Evolutionary conservation across 768 basidiomycete species (phyloP), one percentile per base, ranked within the genome.

Genomic region (Strobilomyces confusus): DNA sequence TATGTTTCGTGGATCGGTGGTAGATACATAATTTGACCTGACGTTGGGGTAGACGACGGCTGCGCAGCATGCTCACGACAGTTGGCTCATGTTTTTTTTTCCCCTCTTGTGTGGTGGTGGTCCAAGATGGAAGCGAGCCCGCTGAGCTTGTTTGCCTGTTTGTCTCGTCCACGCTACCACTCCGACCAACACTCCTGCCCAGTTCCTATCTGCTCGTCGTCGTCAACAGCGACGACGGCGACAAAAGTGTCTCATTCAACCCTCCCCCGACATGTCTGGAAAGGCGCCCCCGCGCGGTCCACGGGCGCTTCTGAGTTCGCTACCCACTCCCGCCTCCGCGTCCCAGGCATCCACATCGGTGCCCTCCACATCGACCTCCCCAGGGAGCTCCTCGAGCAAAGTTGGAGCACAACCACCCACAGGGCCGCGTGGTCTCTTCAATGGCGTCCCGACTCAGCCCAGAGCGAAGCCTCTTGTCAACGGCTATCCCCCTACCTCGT

Each of bases 221-320:
- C 65, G 58, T 62, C 57, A 52, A 49, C 60, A 46, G 46, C 65
- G 65, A 46, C 65, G 63, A 52, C 63, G 63, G 52, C 63, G 48
- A 54, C 56, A 0, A 12, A 42, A 19, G 19, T 57, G 15, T 49
- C 33, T 32, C 26, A 11, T 17, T 22, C 8, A 30, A 29, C n/a
- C 6, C 4, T 48, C 26, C 7, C 40, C 20, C 11, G 40, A 38
- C 36, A 58, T 89, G 87, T 87, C 87, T 70, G 86, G 87, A 65
- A 88, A 85, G 74, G 83, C 80, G 48, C 87, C 87, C 61, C 87
- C 87, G 59, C 79, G 76, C 59, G 87, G 87, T 51, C 87, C 87
- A 43, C 74, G 87, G 55, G 87, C 87, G 42, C 75, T 90, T 55
- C 63, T 82, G 56, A 80, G 79, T 54, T 71, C 77, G 36, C 60